These are phyloP conservation scores for Xylariaceae sp. DNA, from an alignment of 2,329 filamentous ascomycete genomes.

Conservation along the genomic window DNA sequence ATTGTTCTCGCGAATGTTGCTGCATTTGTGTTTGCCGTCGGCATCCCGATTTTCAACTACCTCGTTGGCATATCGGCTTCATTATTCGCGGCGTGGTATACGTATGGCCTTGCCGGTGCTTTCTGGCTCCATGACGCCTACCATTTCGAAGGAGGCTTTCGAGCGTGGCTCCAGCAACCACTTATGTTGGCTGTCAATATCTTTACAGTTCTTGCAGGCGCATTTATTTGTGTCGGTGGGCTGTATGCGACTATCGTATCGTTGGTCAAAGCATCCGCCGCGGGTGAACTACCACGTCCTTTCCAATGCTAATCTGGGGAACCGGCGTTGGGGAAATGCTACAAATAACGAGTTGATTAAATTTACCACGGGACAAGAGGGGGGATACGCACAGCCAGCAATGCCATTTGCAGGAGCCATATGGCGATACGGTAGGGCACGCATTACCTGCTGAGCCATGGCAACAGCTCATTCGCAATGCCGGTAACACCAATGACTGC, in stretches of 20 bases:
- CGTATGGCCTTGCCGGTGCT: slow-evolving; percentile 48
- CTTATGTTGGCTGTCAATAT: slow-evolving; percentile 38
- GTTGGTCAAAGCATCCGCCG: slow-evolving; percentile 23
- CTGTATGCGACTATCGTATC: slow-evolving; percentile 46
- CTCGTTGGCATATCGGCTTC: slow-evolving; percentile 48
- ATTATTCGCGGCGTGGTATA: slow-evolving; percentile 52
- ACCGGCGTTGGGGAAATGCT: slow-evolving; percentile 24
- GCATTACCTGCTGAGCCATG: too few species aligned
- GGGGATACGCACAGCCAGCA: too few species aligned
- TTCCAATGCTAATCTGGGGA: slow-evolving; percentile 30
- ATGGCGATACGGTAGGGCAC: too few species aligned
- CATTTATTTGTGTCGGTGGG: slow-evolving; percentile 46
- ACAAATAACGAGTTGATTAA: neutral
- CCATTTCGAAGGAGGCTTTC: slow-evolving; percentile 38
- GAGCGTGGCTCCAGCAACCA: slow-evolving; percentile 37
- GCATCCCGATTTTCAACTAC: slow-evolving; percentile 52
- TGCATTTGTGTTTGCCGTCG: slow-evolving; percentile 42
- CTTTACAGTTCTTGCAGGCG: slow-evolving; percentile 42
- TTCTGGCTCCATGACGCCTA: slow-evolving; percentile 51
- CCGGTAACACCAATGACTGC: neutral
- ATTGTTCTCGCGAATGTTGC: slow-evolving; percentile 44
- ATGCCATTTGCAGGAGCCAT: too few species aligned
- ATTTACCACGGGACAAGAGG: neutral
- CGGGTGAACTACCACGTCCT: slow-evolving; percentile 26
- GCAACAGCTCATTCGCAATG: neutral